Base-by-base conservation (phyloP, 1,139 yeast genomes). In the Meyerozyma athensensis region DNA sequence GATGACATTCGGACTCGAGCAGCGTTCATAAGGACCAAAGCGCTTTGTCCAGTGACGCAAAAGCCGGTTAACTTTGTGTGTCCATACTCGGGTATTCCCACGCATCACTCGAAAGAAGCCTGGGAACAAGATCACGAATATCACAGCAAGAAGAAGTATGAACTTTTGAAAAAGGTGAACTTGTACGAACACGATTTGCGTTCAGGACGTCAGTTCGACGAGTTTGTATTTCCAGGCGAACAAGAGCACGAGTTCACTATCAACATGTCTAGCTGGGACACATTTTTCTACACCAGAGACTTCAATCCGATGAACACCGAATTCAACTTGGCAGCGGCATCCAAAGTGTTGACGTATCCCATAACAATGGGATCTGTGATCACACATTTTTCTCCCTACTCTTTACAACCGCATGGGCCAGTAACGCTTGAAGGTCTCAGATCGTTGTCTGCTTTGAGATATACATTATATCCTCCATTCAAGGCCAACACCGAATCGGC, bases 271-370 rank as follows among this genome's bases (percentile, higher is more conserved):
- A 81, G 77, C 58, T 92, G 98, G 98, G 97, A 92, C 60, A 72
- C 95, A 14, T 92, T 79, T 53, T 83, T 92, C 58, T 92, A 92
- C 61, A 92, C 98, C 0, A 75, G 98, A 59, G 86, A 85, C 52
- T 92, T 87, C 59, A 82, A 80, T 52, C 90, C 97, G 5, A 90
- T 92, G 97, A 96, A 92, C 60, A 86, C 96, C 9, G 97, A 90
- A 59, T 92, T 86, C 65, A 95, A 90, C 61, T 68, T 90, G 55
- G 97, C 98, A 0, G 95, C 95, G 2, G 92, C 90, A 26, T 87
- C 97, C 19, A 92, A 94, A 59, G 86, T 92, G 73, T 74, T 92
- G 56, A 85, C 95, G 36, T 92, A 89, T 60, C 98, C 98, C 32
- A 66, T 87, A 43, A 89, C 98, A 5, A 82, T 92, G 42, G 96